phyloP scores from a whole-genome alignment of 495 filamentous ascomycete genomes.

The Penicillium malachiteum region DNA sequence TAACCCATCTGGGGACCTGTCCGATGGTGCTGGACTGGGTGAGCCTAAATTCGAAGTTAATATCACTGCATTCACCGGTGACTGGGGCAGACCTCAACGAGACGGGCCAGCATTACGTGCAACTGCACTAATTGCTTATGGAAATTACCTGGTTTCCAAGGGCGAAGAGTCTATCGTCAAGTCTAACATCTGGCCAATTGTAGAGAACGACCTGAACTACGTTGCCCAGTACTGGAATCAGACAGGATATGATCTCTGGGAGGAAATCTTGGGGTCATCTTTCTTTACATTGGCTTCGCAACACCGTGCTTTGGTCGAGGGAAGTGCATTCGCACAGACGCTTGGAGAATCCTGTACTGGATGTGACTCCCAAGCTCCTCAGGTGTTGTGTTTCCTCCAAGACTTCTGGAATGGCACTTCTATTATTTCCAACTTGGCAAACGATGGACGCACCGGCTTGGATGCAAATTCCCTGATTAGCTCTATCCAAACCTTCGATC shows the following conservation, averaged over 20 bases:
- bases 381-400: slow-evolving; percentile 51
- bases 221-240: slow-evolving; percentile 69
- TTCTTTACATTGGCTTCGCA: slow-evolving; percentile 63
- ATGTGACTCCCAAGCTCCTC: slow-evolving; percentile 48
- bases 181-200: slow-evolving; percentile 51
- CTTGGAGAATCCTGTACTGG: slow-evolving; percentile 41
- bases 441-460: slow-evolving; percentile 41
- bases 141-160: slow-evolving; percentile 33
- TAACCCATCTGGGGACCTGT: slow-evolving; percentile 45
- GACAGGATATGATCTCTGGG: slow-evolving; percentile 62
- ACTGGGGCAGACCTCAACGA: slow-evolving; percentile 63
- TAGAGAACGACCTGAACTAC: slow-evolving; percentile 60
- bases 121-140: slow-evolving; percentile 39
- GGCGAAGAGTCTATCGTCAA: slow-evolving; percentile 40
- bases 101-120: slow-evolving; percentile 55
- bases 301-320: slow-evolving; percentile 60
- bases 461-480: slow-evolving; percentile 50
- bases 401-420: slow-evolving; percentile 46
- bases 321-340: slow-evolving; percentile 53
- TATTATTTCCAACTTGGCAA: slow-evolving; percentile 43
- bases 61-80: slow-evolving; percentile 49
- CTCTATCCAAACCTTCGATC: slow-evolving; percentile 47
- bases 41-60: slow-evolving; percentile 64
- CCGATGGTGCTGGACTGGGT: slow-evolving; percentile 52
- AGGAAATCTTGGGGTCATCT: slow-evolving; percentile 61